Conservation (phyloP, 805 yeast species). For the Sugiyamaella qingdaonensis region DNA sequence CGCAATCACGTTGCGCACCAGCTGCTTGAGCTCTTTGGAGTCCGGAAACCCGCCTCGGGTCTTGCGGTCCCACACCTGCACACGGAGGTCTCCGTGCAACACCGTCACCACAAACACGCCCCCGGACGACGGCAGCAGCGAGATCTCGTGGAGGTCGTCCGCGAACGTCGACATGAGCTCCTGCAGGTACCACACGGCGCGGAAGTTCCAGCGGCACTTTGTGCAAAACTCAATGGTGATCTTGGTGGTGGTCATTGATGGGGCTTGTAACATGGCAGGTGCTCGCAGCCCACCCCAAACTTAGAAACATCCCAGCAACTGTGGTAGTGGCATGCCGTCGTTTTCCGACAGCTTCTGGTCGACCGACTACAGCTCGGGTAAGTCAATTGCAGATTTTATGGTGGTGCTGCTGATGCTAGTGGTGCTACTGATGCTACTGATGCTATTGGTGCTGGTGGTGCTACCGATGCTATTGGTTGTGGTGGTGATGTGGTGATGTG, state of each 20-base stretch:
- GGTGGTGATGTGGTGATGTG: background rate
- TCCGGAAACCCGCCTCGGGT: slow-evolving; percentile 78
- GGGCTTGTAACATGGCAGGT: background rate
- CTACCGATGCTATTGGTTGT: too few relatives aligned
- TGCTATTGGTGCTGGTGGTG: too few relatives aligned
- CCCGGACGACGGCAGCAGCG: slow-evolving; percentile 43
- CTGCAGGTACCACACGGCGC: slow-evolving; percentile 86
- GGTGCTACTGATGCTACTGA: too few relatives aligned
- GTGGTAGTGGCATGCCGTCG: slow-evolving; percentile 43
- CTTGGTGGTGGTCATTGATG: background rate
- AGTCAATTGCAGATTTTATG: slow-evolving; percentile 15
- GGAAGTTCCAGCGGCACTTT: slow-evolving; percentile 80
- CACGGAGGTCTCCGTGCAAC: slow-evolving; percentile 35
- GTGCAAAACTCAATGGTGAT: slow-evolving; percentile 73
- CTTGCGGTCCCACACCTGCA: slow-evolving; percentile 57
- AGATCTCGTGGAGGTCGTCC: slow-evolving; percentile 49
- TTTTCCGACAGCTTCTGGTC: slow-evolving; percentile 80
- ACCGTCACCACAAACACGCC: slow-evolving; percentile 63
- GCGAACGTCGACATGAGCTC: slow-evolving; percentile 83
- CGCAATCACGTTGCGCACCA: slow-evolving; percentile 54
- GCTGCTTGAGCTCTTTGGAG: slow-evolving; percentile 68
- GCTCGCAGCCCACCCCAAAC: background rate
- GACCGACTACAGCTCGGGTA: slow-evolving; percentile 53
- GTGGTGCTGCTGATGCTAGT: background rate
- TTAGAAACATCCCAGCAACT: background rate